Evolutionary conservation across 164 flowering plant genomes (phyloP).

Genomic region (Saururus chinensis): DNA sequence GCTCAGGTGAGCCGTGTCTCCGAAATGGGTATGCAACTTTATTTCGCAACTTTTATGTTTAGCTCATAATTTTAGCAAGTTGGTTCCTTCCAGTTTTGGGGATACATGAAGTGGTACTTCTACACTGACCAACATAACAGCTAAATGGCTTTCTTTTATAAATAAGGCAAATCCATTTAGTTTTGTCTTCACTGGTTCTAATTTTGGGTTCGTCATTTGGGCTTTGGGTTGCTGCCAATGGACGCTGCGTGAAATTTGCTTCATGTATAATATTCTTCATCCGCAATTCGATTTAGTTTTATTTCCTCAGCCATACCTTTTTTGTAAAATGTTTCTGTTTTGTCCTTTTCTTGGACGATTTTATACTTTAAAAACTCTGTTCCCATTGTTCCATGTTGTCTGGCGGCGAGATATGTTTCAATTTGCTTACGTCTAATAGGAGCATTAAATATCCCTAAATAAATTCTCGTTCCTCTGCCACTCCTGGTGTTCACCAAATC

Average conservation of each 20-base stretch:
- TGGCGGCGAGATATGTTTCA: not conserved
- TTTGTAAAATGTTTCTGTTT: not conserved
- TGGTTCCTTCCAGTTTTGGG: not conserved
- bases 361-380: not conserved
- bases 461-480: too few relatives aligned
- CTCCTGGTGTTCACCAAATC: not conserved
- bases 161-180: not conserved
- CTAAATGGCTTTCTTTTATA: not conserved
- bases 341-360: not conserved
- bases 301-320: not conserved
- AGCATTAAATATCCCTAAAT: not conserved
- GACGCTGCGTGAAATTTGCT: not conserved
- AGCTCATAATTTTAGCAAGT: not conserved
- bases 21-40: not conserved
- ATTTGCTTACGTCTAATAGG: not conserved
- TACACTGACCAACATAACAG: not conserved
- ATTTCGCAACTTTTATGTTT: not conserved
- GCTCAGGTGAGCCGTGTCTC: conserved; percentile 33
- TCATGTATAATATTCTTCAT: too few relatives aligned
- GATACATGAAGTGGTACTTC: not conserved
- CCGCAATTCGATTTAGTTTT: not conserved
- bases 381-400: not conserved
- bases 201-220: not conserved
- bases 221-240: not conserved
- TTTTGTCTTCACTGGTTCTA: not conserved